phyloP scores from a whole-genome alignment of 345 rosid species.

The Gossypium sturtianum region DNA sequence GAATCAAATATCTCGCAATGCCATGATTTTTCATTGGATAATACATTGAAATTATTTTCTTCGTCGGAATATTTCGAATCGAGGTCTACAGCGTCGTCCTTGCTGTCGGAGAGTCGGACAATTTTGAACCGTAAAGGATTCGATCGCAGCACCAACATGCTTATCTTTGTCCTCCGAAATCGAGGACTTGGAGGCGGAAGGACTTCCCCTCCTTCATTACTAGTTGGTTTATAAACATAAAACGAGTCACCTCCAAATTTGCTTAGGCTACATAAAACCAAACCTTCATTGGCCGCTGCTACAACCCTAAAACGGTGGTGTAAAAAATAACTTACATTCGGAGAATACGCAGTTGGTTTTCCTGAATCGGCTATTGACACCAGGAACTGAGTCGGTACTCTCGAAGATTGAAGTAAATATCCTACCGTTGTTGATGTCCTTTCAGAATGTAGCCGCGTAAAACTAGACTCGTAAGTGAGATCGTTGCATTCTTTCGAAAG shows the following conservation, averaged over 20 bases:
- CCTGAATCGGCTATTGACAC: neutral
- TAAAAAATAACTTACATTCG: conserved; percentile 5
- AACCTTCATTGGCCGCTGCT: neutral
- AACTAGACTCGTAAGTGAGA: conserved; percentile 14
- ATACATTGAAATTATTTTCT: conserved; percentile 3
- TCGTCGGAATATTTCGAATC: conserved; percentile 3
- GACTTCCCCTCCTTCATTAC: conserved; percentile 8
- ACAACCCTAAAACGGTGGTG: neutral
- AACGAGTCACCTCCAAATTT: neutral
- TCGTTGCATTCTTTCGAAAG: conserved; percentile 1
- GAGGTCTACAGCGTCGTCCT: too few relatives aligned
- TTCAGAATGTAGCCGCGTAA: conserved; percentile 4
- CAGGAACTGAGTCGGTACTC: neutral
- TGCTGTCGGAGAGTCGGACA: neutral
- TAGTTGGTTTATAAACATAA: conserved; percentile 27
- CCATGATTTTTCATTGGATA: neutral
- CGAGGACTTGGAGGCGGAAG: neutral
- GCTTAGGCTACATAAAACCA: conserved; percentile 3
- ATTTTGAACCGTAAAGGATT: conserved; percentile 23
- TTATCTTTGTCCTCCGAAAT: neutral
- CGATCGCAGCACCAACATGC: conserved; percentile 15
- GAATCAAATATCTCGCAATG: conserved; percentile 13
- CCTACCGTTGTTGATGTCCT: conserved; percentile 13
- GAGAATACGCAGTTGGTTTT: neutral
- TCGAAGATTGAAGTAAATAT: conserved; percentile 2